Percentiles rank a stretch among this genome's conserved stretches.
Conservation (phyloP, 352 stramenopile species). For the Phytophthora lateralis region DNA sequence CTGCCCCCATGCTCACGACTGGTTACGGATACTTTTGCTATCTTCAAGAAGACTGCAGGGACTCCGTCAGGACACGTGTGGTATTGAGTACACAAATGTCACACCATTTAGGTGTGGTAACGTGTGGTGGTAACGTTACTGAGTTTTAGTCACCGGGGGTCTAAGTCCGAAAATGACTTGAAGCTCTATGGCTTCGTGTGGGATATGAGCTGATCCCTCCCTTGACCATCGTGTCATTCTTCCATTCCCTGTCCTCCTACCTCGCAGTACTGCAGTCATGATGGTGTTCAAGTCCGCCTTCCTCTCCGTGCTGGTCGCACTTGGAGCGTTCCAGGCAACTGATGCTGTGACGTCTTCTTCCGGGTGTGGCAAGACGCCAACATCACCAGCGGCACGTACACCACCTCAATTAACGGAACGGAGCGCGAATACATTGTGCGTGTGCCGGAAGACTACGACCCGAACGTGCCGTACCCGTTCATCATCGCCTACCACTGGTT, state of each 20-base stretch:
- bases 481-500: slow-evolving; percentile 43
- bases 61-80: too few relatives aligned
- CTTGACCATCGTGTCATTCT: slow-evolving; percentile 1
- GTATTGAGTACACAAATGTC: background rate
- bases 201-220: background rate
- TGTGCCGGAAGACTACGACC: slow-evolving; percentile 36
- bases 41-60: slow-evolving; percentile 4
- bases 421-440: slow-evolving; percentile 40
- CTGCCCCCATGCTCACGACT: slow-evolving; percentile 21
- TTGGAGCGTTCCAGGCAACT: slow-evolving; percentile 9
- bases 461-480: slow-evolving; percentile 24
- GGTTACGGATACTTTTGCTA: slow-evolving; percentile 5
- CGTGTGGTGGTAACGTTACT: background rate
- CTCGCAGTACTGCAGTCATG: background rate
- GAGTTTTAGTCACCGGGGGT: too few relatives aligned
- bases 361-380: slow-evolving; percentile 11
- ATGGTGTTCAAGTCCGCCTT: slow-evolving; percentile 4
- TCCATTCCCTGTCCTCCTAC: slow-evolving; percentile 1
- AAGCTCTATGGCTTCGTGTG: background rate
- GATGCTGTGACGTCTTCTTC: slow-evolving; percentile 12
- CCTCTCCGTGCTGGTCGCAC: slow-evolving; percentile 1
- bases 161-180: too few relatives aligned
- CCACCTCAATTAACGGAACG: slow-evolving; percentile 25
- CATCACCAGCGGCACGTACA: slow-evolving; percentile 35
- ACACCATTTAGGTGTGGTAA: slow-evolving; percentile 7